Percentiles rank a stretch among this genome's conserved stretches.
phyloP scores from a whole-genome alignment of 2,329 filamentous ascomycete genomes.

The Emydomyces testavorans region DNA sequence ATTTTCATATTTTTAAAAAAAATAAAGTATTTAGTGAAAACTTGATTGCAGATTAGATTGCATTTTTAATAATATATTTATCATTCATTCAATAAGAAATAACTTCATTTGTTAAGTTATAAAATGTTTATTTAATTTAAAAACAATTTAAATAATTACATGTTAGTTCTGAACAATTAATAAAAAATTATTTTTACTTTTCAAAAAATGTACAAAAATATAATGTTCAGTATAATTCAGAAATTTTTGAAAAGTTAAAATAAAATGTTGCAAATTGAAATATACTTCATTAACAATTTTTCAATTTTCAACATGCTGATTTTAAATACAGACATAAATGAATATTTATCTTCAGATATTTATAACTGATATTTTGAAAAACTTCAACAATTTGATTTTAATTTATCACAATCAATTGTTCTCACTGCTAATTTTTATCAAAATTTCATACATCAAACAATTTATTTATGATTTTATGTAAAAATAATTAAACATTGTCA shows the following conservation, averaged over 20 bases:
- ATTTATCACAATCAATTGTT: too few species aligned
- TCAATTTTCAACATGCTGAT: too few species aligned
- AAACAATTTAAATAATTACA: not conserved
- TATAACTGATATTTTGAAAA: too few species aligned
- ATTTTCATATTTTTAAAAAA: not conserved
- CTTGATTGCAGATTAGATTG: not conserved
- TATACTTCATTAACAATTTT: too few species aligned
- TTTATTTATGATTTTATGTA: too few species aligned
- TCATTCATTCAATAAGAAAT: not conserved
- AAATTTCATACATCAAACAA: too few species aligned
- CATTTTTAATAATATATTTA: not conserved
- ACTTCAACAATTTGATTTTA: too few species aligned
- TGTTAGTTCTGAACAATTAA: not conserved
- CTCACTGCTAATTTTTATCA: too few species aligned
- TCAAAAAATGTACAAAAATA: not conserved
- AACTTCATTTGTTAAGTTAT: not conserved
- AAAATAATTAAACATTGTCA: too few species aligned
- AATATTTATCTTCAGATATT: too few species aligned
- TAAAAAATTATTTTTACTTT: not conserved
- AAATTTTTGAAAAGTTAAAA: not conserved
- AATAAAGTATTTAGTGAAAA: not conserved
- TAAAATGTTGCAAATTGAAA: not conserved
- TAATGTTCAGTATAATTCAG: not conserved
- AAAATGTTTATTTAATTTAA: not conserved
- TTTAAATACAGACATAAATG: too few species aligned